Conservation (phyloP, 2,329 filamentous ascomycete genomes). For the Aspergillus sp. region DNA sequence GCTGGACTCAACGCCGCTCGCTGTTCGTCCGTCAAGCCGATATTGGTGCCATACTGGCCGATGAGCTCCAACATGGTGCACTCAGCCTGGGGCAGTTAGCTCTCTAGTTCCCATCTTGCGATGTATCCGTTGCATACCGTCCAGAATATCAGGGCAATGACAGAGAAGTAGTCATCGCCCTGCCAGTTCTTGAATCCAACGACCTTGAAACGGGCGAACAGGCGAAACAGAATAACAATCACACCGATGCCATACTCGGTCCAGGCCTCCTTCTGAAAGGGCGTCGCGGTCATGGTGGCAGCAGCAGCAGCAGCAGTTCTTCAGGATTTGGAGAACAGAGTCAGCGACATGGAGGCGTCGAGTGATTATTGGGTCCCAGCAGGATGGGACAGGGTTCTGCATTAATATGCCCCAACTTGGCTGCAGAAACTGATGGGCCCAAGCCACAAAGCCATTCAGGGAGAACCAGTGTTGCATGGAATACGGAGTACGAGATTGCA, state of each 20-base stretch:
- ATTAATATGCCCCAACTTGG: neutral
- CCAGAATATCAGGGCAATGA: conserved; percentile 39
- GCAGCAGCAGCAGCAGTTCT: neutral
- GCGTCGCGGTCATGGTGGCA: conserved; percentile 24
- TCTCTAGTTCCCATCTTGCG: neutral
- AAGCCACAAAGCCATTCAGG: too few relatives aligned
- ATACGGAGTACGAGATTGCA: too few relatives aligned
- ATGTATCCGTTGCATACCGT: conserved; percentile 25
- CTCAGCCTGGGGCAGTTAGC: conserved; percentile 13
- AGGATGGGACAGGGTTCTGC: neutral
- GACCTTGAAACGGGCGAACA: conserved; percentile 39
- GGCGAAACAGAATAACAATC: conserved; percentile 39
- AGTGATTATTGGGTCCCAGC: neutral
- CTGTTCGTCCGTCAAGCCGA: conserved; percentile 35
- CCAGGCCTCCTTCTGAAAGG: conserved; percentile 48
- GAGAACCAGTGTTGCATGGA: too few relatives aligned
- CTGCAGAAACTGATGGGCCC: too few relatives aligned
- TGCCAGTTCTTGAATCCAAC: conserved; percentile 44
- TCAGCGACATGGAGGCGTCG: neutral
- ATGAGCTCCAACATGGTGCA: conserved; percentile 23
- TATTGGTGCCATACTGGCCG: conserved; percentile 36
- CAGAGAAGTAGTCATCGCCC: conserved; percentile 46
- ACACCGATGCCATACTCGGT: conserved; percentile 44
- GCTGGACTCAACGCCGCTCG: conserved; percentile 30
- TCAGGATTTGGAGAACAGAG: neutral